Evolutionary conservation across 75 land plant species (phyloP).

Genomic region (Chamaecyparis obtusa): DNA sequence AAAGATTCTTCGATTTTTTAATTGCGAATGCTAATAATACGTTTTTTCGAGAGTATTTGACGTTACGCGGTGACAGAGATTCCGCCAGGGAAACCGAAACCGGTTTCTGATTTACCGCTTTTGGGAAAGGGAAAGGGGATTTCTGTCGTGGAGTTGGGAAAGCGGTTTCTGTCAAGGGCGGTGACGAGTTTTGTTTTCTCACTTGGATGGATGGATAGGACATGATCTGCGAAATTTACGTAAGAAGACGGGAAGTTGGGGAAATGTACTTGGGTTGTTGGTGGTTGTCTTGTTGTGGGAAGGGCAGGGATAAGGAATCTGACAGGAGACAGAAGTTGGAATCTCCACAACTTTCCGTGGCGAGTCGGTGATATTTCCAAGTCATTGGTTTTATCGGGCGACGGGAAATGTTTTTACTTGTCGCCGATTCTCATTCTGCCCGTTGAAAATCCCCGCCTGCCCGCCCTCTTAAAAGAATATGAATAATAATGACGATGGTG

Average conservation of each 20-base stretch:
- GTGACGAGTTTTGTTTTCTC: conserved; percentile 3
- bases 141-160: not conserved
- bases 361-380: conserved; percentile 11
- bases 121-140: not conserved
- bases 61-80: not conserved
- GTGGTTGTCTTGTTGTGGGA: not conserved
- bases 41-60: not conserved
- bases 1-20: not conserved
- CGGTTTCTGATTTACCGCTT: not conserved
- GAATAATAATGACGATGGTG: no score
- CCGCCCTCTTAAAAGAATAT: no score
- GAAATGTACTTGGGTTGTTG: not conserved
- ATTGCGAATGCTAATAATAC: no score
- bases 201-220: not conserved
- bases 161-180: conserved; percentile 1
- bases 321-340: not conserved
- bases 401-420: not conserved
- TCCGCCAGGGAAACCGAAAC: not conserved
- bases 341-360: conserved; percentile 11
- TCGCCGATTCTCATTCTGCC: not conserved
- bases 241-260: not conserved
- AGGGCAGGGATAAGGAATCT: not conserved
- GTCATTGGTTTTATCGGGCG: not conserved
- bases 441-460: no score
- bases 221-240: not conserved